A percentile compares a stretch with the other conserved stretches of the same genome.
Evolutionary conservation across 2,329 filamentous ascomycete species (phyloP).

Genomic region (Escovopsis sp.): DNA sequence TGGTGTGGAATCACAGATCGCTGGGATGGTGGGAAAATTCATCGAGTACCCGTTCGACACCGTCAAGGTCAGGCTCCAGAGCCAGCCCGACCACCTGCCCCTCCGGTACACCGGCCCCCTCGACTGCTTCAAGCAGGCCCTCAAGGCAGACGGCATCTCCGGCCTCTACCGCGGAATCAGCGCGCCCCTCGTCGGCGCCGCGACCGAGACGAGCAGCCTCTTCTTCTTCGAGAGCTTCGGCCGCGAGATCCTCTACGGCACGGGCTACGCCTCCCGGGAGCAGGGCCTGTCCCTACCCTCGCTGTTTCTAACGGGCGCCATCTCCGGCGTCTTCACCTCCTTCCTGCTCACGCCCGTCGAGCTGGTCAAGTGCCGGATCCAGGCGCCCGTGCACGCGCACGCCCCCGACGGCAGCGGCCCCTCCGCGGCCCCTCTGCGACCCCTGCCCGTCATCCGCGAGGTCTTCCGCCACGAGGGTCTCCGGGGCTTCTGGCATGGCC

Average conservation of each 20-base stretch:
- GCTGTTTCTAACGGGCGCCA: conserved; percentile 66
- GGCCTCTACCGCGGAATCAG: conserved; percentile 87
- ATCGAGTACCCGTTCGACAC: conserved; percentile 99
- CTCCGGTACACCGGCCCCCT: conserved; percentile 72
- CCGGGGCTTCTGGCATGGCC: conserved; percentile 84
- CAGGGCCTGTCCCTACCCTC: conserved; percentile 57
- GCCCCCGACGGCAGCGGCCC: conserved; percentile 12
- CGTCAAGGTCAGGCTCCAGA: conserved; percentile 91
- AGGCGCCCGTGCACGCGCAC: conserved; percentile 45
- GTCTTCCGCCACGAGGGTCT: conserved; percentile 74
- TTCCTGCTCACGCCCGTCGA: conserved; percentile 89
- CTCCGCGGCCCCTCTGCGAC: conserved; percentile 36
- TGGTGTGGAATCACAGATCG: conserved; percentile 33
- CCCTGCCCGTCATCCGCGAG: conserved; percentile 57
- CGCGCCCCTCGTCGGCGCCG: conserved; percentile 78
- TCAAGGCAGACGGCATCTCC: conserved; percentile 61
- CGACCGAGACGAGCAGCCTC: conserved; percentile 78
- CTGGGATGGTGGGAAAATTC: conserved; percentile 82
- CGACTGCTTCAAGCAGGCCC: conserved; percentile 84
- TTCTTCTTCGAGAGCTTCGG: conserved; percentile 82
- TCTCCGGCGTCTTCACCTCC: conserved; percentile 78
- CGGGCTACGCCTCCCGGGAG: conserved; percentile 32
- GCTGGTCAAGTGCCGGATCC: conserved; percentile 96
- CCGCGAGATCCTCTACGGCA: conserved; percentile 45
- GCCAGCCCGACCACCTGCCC: conserved; percentile 75